Base-by-base conservation (phyloP, 345 rosid species). In the Pugionium dolabratum region DNA sequence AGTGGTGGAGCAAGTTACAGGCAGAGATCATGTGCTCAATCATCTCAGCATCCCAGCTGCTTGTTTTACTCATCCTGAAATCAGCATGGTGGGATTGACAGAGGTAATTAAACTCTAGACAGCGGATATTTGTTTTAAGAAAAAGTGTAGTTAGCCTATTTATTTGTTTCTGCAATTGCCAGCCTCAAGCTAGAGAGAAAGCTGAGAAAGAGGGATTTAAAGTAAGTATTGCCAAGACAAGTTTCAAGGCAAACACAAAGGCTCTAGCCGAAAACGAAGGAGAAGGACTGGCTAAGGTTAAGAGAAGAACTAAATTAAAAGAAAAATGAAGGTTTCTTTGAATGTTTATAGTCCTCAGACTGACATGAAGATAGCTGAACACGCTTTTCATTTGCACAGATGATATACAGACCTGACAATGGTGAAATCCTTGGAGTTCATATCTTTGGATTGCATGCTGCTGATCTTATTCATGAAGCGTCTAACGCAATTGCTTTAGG, bases 131-230 rank as follows among this genome's bases (percentile, higher is more conserved):
- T 18, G 18, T 18, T 18, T 18, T 18, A 53, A 4, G 9, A 5
- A 18, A 69, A 29, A 52, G 18, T 62, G 48, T 37, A 10, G 18
- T 18, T 40, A 59, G 36, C 35, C 11, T 54, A 39, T 29, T 9
- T 39, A 36, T 45, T 62, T 9, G 54, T 8, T 44, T 6, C 45
- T 53, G 54, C 9, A 36, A 63, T 75, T 58, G 8, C 26, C 85
- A 94, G 99, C 95, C 97, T 67, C 96, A 91, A 87, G 99, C 99
- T n/a, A 94, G 87, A 80, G 97, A 94, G 77, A 91, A 84, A 72
- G 97, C 85, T 27, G 93, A 83, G 71, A 77, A 79, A 59, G 99
- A 91, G 76, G 99, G 97, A 62, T 94, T 94, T 70, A 88, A 91
- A 84, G 79, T 91, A 45, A 80, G 88, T 70, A 69, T 91, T 72